Percentiles rank a stretch among this genome's conserved stretches.
Conservation (phyloP, 176 grass and related monocot species). For the Rhynchospora pubera region DNA sequence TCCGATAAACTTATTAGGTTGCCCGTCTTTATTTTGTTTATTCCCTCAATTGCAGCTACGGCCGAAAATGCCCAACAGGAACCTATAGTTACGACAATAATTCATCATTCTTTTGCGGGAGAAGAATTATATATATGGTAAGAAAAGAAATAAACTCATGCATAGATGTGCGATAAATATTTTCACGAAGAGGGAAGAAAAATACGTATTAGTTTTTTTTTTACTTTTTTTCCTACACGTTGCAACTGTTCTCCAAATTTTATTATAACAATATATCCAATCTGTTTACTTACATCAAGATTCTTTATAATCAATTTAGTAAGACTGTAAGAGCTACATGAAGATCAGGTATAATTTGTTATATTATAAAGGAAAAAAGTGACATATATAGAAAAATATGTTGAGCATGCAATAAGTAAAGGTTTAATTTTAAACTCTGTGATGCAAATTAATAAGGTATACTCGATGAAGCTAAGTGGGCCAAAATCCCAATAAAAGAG, state of each 20-base stretch:
- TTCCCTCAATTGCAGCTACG: slow-evolving; percentile 55
- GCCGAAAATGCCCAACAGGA: slow-evolving; percentile 67
- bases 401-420: too few relatives aligned
- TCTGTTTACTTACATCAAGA: too few relatives aligned
- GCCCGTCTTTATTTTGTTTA: slow-evolving; percentile 49
- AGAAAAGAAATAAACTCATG: too few relatives aligned
- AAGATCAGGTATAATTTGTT: not conserved
- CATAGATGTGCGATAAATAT: too few relatives aligned
- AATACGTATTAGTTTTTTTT: too few relatives aligned
- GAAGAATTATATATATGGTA: not conserved
- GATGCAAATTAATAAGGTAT: too few relatives aligned
- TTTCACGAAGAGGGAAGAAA: not conserved
- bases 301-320: too few relatives aligned
- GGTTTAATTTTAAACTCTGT: too few relatives aligned
- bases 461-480: too few relatives aligned
- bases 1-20: slow-evolving; percentile 53
- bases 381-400: too few relatives aligned
- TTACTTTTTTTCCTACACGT: not conserved
- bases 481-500: too few relatives aligned
- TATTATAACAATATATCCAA: not conserved
- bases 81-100: slow-evolving; percentile 19
- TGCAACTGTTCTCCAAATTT: not conserved
- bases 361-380: not conserved
- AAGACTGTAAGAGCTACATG: too few relatives aligned
- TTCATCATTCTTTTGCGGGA: not conserved